Evolutionary conservation across 179 eudicot species (phyloP), one percentile per base, ranked within the genome.

Genomic region (Carnegiea gigantea): DNA sequence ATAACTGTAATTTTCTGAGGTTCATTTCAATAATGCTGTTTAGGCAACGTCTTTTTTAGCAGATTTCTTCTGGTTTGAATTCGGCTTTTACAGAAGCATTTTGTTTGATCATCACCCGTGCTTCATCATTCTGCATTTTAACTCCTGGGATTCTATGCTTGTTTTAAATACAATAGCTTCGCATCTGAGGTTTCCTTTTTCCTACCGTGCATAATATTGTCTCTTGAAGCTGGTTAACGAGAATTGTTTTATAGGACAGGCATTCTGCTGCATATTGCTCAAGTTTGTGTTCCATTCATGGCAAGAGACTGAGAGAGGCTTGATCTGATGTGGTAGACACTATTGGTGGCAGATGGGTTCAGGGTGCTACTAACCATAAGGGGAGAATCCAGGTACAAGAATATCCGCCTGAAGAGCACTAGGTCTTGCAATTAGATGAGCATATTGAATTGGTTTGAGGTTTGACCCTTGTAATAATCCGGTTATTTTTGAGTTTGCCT

Each of bases 1-100:
- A 78, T 87, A 83, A 81, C 38, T 5, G 21, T 18, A 20, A 13
- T 24, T 43, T 59, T 53, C 60, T 9, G 18, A 46, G 44, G 74
- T 20, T 77, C 62, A 57, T 20, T 57, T 57, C 5, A 6, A 57
- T 57, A 6, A 1, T 57, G 7, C 40, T 73, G 17, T 24, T 20
- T 14, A 73, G 71, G 72, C 60, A 59, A 44, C 72, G 38, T 36
- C 6, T 67, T 62, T 33, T 14, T 38, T 38, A 40, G 78, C 71
- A 40, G 59, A 24, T 80, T 40, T 74, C 36, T 26, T 36, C 18
- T 8, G 70, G 76, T 40, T 24, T 53, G 36, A 28, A 68, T 33
- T 33, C 3, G 12, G 57, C 40, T 57, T 44, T 70, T 11, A 11
- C 60, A 38, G 68, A 79, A 54, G 70, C 67, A 72, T 79, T 33